Evolutionary conservation across 1,139 yeast species (phyloP), one percentile per base, ranked within the genome.

Genomic region (Yamadazyma sp.): DNA sequence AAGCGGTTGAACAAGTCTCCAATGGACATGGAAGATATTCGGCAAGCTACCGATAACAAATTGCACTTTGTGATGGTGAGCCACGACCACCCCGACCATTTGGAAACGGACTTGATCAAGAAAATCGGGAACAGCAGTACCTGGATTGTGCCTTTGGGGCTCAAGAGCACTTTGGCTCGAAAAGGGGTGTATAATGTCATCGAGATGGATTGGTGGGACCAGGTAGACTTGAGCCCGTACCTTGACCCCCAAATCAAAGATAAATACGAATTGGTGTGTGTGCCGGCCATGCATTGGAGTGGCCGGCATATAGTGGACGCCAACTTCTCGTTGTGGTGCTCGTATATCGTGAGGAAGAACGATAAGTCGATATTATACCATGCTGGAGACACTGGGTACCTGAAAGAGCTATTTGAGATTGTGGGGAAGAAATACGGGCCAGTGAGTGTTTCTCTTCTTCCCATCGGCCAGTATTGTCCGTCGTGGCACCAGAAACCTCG

Each of bases 231-330:
- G 34, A 64, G 63, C 13, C 53, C 58, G 7, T 62, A 51, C 44
- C 56, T 64, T 35, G 50, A 53, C n/a, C 49, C 47, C 3, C 50
- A 50, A 13, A 54, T 68, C 6, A 62, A 67, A 2, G 82, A 78
- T 41, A 67, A 73, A 16, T 88, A 85, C 67, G 90, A 86, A 48
- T 67, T 90, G 23, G 89, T 87, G 1, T 87, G 97, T 60, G 77
- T 94, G 0, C 97, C 97, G 0, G 88, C 97, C 0, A 90, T 90
- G 97, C 97, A 90, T 61, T 90, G 97, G 97, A 86, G 95, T 1
- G 97, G 97, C 0, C 62, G 96, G 31, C 76, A 77, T 33, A 61
- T 90, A 21, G 56, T 82, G 20, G 97, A 90, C 57, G 77, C 95
- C 1, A 90, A 90, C 59, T 66, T 70, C 24, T 78, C 95, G 0